Base-by-base conservation (phyloP, 306 rosid genomes). In the Herpetospermum pedunculosum region DNA sequence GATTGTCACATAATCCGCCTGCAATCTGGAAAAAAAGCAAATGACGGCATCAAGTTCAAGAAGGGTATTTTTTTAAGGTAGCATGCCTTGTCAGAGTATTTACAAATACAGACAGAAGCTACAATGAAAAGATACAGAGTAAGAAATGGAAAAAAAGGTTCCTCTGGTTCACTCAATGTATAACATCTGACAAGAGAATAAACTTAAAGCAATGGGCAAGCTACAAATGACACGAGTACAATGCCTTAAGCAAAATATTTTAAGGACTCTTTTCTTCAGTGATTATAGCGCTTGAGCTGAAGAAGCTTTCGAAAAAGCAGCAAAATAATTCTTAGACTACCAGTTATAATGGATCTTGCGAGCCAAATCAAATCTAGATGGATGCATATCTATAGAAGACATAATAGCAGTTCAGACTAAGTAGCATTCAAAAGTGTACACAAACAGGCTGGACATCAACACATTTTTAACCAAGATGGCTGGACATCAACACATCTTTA, bases 1-100 rank as follows among this genome's bases (percentile, higher is more conserved):
- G 75, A 78, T 91, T 91, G 85, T 93, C 98, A 46, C 96, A 84
- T 75, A 90, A 55, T 58, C 97, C 98, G 3, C 89, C 92, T 0
- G 83, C 96, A 78, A 93, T 89, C 98, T 91, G 75, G 79, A 77
- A 34, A 28, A 73, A 72, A 49, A 59, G 34, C 8, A 69, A 5
- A 75, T 7, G 8, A 18, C 53, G 46, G 14, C 52, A 72, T 73
- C 84, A 37, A 30, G 43, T 50, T 73, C 18, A 74, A 54, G 32
- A 12, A 59, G 8, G 48, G 28, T 10, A 18, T 21, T 5, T 49
- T 30, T 59, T 29, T 0, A 47, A 48, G 29, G 40, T 46, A 70
- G 75, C 9, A 21, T 55, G 12, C 29, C 8, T 32, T 78, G 50
- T 10, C 2, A 44, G 8, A 18, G 50, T 18, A 44, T 19, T 4